These are phyloP conservation scores for Plasmodium coatneyi DNA, from an alignment of 169 alveolate species.

Conservation along the genomic window DNA sequence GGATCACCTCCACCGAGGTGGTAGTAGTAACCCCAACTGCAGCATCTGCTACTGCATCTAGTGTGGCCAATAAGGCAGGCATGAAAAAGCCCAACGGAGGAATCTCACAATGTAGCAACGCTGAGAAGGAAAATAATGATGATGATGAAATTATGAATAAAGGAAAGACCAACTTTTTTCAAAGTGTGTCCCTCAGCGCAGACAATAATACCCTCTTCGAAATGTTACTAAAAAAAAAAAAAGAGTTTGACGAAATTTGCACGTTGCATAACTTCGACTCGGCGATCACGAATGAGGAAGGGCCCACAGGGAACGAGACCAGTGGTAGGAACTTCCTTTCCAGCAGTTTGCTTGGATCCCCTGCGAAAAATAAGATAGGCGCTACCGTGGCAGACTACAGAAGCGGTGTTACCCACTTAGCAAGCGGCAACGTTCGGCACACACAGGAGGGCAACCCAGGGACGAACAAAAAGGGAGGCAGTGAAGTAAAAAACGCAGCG, in stretches of 20 bases:
- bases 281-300: not conserved
- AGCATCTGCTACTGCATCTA: not conserved
- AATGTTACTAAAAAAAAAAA: slow-evolving; percentile 17
- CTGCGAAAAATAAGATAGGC: not conserved
- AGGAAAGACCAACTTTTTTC: slow-evolving; percentile 8
- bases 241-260: slow-evolving; percentile 15
- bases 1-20: not conserved
- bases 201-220: slow-evolving; percentile 8
- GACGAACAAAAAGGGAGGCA: not conserved
- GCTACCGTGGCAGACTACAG: not conserved
- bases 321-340: not conserved
- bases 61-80: not conserved
- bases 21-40: not conserved
- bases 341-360: not conserved
- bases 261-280: not conserved
- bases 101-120: not conserved
- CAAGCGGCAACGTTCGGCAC: not conserved
- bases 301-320: not conserved
- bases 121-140: not conserved
- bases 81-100: not conserved
- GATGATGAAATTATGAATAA: not conserved
- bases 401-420: not conserved
- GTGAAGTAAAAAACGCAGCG: not conserved
- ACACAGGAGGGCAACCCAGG: not conserved
- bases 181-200: slow-evolving; percentile 44